Evolutionary conservation across 495 filamentous ascomycete genomes (phyloP), one percentile per base, ranked within the genome.

Genomic region (Bryoglossum gracile): DNA sequence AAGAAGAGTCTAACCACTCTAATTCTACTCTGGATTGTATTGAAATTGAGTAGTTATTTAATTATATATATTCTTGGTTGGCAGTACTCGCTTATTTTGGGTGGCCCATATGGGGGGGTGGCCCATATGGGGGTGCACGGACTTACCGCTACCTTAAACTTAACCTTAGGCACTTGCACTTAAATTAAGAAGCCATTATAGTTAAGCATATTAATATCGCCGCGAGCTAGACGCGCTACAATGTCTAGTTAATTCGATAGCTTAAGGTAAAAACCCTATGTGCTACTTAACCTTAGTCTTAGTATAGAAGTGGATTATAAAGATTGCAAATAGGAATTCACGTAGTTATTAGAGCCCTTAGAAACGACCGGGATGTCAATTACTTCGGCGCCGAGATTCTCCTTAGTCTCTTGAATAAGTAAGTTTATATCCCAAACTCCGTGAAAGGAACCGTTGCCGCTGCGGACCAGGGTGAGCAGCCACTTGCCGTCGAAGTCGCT

Each of bases 141-240:
- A n/a, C n/a, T n/a, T 11, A 51, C 41, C 8, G 57, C 59, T n/a
- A 47, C 48, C 54, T 64, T 59, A 42, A 61, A 66, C 21, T 56
- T 50, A 21, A 53, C 56, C 34, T 59, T 39, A 34, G 24, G 18
- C 36, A 56, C 40, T 43, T 61, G 56, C 14, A 45, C 14, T 2
- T 56, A 26, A 46, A 59, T 48, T 43, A 57, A 35, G 34, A 60
- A 51, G 49, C 53, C 48, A 39, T 64, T 48, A 52, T 44, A 64
- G 24, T 59, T 26, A 44, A 55, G 61, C 63, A 61, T 64, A 30
- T 67, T 67, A 53, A 65, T 44, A 46, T 63, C 60, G 46, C 28
- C 50, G 21, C 58, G 60, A 33, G 60, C 48, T 21, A 66, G 37
- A 50, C 58, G 60, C 25, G 54, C 62, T 19, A 66, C 26, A 25